These are phyloP conservation scores for Capsicum pubescens DNA, from an alignment of 257 asterid species.

Conservation along the genomic window DNA sequence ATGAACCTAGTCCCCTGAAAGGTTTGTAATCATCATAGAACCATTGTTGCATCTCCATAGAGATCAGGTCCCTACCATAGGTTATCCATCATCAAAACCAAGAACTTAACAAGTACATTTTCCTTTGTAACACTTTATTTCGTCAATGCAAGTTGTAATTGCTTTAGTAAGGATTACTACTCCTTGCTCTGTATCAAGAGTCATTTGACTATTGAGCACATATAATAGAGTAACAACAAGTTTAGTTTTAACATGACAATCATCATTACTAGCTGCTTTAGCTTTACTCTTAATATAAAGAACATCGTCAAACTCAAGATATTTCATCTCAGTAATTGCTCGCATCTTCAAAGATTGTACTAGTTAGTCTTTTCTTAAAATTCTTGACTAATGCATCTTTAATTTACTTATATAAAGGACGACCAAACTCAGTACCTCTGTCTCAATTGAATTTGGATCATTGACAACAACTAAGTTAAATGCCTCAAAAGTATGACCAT, in stretches of 20 bases:
- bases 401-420: slow-evolving; percentile 77
- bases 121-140: slow-evolving; percentile 75
- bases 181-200: slow-evolving; percentile 80
- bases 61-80: no score
- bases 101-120: slow-evolving; percentile 48
- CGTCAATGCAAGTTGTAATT: slow-evolving; percentile 76
- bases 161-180: slow-evolving; percentile 71
- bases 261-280: slow-evolving; percentile 91
- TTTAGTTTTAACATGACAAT: slow-evolving; percentile 90
- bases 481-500: slow-evolving; percentile 98
- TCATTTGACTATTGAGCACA: no score
- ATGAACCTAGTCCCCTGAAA: no score
- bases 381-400: slow-evolving; percentile 87
- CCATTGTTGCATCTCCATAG: no score
- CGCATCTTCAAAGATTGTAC: slow-evolving; percentile 89
- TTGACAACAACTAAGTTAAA: slow-evolving; percentile 69
- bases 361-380: slow-evolving; percentile 94
- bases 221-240: slow-evolving; percentile 97
- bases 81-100: no score
- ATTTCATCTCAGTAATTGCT: slow-evolving; percentile 95
- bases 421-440: slow-evolving; percentile 89
- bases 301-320: slow-evolving; percentile 95
- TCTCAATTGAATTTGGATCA: slow-evolving; percentile 86
- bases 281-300: slow-evolving; percentile 76
- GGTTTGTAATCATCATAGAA: no score